Conservation (phyloP, 2,329 filamentous ascomycete genomes). For the Penicillium brasilianum region DNA sequence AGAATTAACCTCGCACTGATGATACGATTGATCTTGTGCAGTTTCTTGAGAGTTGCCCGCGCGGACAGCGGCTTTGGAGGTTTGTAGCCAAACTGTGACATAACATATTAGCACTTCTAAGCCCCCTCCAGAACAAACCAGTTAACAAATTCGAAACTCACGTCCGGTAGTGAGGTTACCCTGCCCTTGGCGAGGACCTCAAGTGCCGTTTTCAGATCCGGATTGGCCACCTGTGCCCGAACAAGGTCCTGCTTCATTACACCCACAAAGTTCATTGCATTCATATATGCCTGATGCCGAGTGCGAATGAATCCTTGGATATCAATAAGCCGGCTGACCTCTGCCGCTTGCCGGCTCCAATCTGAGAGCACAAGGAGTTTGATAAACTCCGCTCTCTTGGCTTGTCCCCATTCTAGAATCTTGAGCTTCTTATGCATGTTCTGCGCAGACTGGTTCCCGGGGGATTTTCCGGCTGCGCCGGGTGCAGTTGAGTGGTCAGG, state of each 20-base stretch:
- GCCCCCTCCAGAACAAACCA: not conserved
- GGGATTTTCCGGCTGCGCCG: slow-evolving; percentile 35
- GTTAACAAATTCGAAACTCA: slow-evolving; percentile 50
- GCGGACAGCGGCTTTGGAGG: slow-evolving; percentile 72
- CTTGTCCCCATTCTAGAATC: slow-evolving; percentile 77
- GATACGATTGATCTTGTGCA: slow-evolving; percentile 82
- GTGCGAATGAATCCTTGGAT: slow-evolving; percentile 74
- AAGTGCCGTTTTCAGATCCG: slow-evolving; percentile 87
- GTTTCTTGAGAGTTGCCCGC: slow-evolving; percentile 72
- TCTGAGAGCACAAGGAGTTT: slow-evolving; percentile 89
- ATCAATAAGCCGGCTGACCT: slow-evolving; percentile 87
- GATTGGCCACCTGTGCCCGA: slow-evolving; percentile 78
- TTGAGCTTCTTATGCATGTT: slow-evolving; percentile 77
- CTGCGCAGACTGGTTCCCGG: slow-evolving; percentile 52
- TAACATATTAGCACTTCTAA: slow-evolving; percentile 21
- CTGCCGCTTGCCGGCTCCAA: slow-evolving; percentile 80
- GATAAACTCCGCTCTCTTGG: slow-evolving; percentile 84
- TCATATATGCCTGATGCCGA: slow-evolving; percentile 65
- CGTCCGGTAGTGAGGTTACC: slow-evolving; percentile 78
- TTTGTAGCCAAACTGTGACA: slow-evolving; percentile 72
- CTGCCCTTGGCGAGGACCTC: slow-evolving; percentile 81
- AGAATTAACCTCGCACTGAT: slow-evolving; percentile 83
- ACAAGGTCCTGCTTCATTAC: slow-evolving; percentile 75
- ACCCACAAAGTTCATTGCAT: slow-evolving; percentile 66
- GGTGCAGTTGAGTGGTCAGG: slow-evolving; percentile 34